Evolutionary conservation across 768 basidiomycete genomes (phyloP), one percentile per base, ranked within the genome.

Genomic region (Russula brevipes): DNA sequence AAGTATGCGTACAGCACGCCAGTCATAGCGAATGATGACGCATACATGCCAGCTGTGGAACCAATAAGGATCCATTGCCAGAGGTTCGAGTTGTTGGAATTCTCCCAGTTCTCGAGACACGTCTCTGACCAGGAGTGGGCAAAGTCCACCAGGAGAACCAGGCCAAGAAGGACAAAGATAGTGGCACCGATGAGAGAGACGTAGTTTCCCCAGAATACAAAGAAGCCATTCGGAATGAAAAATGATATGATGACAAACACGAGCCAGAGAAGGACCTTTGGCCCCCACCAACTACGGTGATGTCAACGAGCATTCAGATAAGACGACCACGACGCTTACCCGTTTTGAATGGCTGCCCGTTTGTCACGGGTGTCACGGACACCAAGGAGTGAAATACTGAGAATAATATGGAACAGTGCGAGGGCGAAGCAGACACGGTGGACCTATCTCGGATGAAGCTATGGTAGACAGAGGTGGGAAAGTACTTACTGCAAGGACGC

Each of bases 71-170:
- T 85, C 85, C 89, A 98, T 73, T 97, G 94, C 97, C 97, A 99
- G 55, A 95, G 75, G 68, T 88, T 89, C 10, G 94, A 95, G 50
- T 84, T 82, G 35, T 84, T 85, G 30, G 65, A 66, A 62, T 85
- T 84, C 73, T 98, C 96, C 95, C 94, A 98, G 59, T 94, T 93
- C 67, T 96, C 88, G 57, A 98, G 82, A 73, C 96, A 98, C 6
- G 86, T 95, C 76, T 99, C 97, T 16, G 94, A 93, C 95, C 95
- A 98, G 5, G 92, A 89, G 73, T 99, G 97, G 2, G 97, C 97
- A 71, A 98, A 98, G 78, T 99, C 97, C 74, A 99, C 89, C 61
- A 99, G 86, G 49, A 99, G 87, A 61, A 99, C 92, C 35, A 99
- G 87, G 52, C 97, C 97, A 66, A 99, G 88, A 39, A 98, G 86